phyloP scores from a whole-genome alignment of 306 rosid species.

The Acmispon strigosus region DNA sequence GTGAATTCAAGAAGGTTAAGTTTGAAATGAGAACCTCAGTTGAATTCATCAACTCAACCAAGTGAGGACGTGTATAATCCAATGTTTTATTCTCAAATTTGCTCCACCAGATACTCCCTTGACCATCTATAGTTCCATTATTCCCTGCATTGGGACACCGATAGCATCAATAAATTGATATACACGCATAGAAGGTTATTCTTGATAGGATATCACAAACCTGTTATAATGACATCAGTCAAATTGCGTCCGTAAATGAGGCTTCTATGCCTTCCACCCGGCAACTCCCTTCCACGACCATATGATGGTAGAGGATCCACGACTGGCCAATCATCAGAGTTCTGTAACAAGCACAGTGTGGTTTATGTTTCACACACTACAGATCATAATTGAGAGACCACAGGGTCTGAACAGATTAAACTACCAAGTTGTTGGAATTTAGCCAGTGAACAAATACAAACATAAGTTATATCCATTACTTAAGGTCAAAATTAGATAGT shows the following conservation, averaged over 20 bases:
- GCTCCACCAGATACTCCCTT: conserved; percentile 76
- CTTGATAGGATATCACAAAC: conserved; percentile 25
- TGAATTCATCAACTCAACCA: conserved; percentile 72
- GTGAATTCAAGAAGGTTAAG: conserved; percentile 59
- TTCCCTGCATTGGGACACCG: conserved; percentile 46
- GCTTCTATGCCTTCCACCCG: conserved; percentile 71
- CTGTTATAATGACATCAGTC: conserved; percentile 72
- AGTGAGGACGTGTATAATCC: conserved; percentile 64
- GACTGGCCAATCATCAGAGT: conserved; percentile 62
- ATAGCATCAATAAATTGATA: conserved; percentile 20
- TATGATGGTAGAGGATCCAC: conserved; percentile 77
- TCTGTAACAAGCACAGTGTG: conserved; percentile 35
- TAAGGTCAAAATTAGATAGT: neutral
- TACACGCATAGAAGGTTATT: neutral
- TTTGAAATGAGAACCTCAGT: conserved; percentile 57
- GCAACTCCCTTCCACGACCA: conserved; percentile 87
- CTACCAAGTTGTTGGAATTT: neutral
- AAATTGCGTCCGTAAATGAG: conserved; percentile 67
- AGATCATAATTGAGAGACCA: neutral
- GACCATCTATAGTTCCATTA: conserved; percentile 68
- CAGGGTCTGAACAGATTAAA: neutral
- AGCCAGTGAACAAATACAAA: neutral
- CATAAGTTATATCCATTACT: neutral
- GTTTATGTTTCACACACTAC: conserved; percentile 8
- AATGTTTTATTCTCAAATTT: conserved; percentile 51